phyloP scores from a whole-genome alignment of 2,329 filamentous ascomycete genomes.

The Colletotrichum horii region DNA sequence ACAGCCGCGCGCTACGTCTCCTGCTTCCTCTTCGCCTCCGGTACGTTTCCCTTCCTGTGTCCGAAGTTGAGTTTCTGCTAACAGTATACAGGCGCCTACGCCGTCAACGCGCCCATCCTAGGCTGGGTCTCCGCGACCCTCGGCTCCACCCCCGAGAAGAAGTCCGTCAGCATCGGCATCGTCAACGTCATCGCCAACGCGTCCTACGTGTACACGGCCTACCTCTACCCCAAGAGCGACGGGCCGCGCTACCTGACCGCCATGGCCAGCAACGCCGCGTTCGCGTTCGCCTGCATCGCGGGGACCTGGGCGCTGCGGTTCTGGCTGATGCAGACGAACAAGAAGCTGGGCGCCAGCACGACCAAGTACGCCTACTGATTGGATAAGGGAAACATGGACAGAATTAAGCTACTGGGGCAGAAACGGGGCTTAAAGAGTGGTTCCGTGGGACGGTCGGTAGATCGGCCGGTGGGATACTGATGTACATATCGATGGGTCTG shows the following conservation, averaged over 20 bases:
- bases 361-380: slow-evolving; percentile 23
- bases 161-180: slow-evolving; percentile 44
- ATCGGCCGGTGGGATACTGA: neutral
- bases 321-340: slow-evolving; percentile 29
- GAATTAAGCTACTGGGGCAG: neutral
- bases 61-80: too few relatives aligned
- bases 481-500: neutral
- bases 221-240: slow-evolving; percentile 45
- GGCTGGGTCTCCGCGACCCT: slow-evolving; percentile 47
- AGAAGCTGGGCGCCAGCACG: slow-evolving; percentile 25
- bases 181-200: slow-evolving; percentile 49
- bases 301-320: slow-evolving; percentile 27
- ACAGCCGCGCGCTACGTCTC: slow-evolving; percentile 34
- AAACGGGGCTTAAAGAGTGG: neutral
- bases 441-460: neutral
- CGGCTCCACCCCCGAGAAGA: slow-evolving; percentile 49
- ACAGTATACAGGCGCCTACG: slow-evolving; percentile 39
- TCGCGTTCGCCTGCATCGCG: slow-evolving; percentile 29
- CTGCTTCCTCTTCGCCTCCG: slow-evolving; percentile 38
- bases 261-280: slow-evolving; percentile 35
- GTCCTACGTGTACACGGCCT: slow-evolving; percentile 51
- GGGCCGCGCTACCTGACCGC: slow-evolving; percentile 46
- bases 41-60: neutral
- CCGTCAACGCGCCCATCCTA: slow-evolving; percentile 38
- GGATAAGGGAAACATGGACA: neutral